Evolutionary conservation across 2,329 filamentous ascomycete genomes (phyloP), one percentile per base, ranked within the genome.

Genomic region (Verticillium tricorpus): DNA sequence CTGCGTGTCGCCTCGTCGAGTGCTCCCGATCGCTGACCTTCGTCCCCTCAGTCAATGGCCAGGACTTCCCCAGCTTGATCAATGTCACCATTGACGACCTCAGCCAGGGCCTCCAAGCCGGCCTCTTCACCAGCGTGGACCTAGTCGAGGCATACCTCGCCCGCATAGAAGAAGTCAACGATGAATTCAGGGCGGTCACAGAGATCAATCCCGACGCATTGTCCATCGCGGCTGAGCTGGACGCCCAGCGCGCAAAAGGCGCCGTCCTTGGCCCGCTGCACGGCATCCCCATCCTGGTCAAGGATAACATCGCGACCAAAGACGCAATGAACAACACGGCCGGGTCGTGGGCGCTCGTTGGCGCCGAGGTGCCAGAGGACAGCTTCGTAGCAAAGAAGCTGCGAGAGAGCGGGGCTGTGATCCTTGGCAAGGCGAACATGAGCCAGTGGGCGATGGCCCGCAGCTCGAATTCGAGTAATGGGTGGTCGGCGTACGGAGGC

Each of bases 391-490:
- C 92, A 2, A 69, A 78, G 22, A 79, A 78, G 64, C 79, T 92
- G 37, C 83, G 89, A 4, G 76, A 84, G 52, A 86, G 87, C 1
- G 89, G 89, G 12, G 90, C 87, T 2, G 75, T 92, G 0, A 76
- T 93, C 5, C 76, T 93, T 59, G 90, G 90, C 40, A 90, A 93
- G 72, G 85, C 89, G 1, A 85, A 84, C 1, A 73, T 93, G 60
- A 88, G 84, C 65, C 89, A 93, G 71, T 93, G 89, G 89, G 89
- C 90, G 0, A 84, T 87, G 63, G 90, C 90, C 86, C 81, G 89
- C 39, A 84, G 80, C 65, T 88, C 81, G 67, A 82, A 85, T 68
- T 89, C 89, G 70, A 88, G 85, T 0, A 87, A 89, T 70, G 89
- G 88, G 2, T 91, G 86, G 69, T 88, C 84, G 52, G 82, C 76